Percentiles rank a stretch among this genome's conserved stretches.
These are phyloP conservation scores for Pittosporum tobira DNA, from an alignment of 129 eudicot species.

Conservation along the genomic window DNA sequence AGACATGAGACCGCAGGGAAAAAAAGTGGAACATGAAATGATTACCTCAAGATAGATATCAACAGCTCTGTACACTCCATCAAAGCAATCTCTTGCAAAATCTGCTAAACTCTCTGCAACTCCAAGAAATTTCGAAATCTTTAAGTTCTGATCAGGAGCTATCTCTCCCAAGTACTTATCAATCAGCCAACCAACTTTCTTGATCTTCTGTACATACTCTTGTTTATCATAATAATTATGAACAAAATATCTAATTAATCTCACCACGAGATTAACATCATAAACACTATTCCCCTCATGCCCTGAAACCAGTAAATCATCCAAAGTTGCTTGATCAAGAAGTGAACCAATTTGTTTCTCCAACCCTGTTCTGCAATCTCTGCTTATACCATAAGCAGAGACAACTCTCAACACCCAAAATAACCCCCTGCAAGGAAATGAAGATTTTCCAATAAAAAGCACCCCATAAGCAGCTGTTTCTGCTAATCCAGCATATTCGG, in stretches of 20 bases:
- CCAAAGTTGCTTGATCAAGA: constrained; percentile 78
- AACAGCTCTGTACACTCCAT: constrained; percentile 82
- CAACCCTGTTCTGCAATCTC: constrained; percentile 41
- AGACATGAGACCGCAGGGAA: background rate
- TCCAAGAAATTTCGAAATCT: constrained; percentile 72
- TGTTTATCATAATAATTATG: constrained; percentile 17
- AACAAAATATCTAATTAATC: constrained; percentile 62
- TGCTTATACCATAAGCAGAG: constrained; percentile 49
- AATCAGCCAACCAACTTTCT: constrained; percentile 55
- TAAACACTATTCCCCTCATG: constrained; percentile 50
- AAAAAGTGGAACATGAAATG: background rate
- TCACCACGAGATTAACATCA: constrained; percentile 74
- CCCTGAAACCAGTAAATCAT: constrained; percentile 62
- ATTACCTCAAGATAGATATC: constrained; percentile 89
- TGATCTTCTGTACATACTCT: constrained; percentile 39
- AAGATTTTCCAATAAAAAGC: constrained; percentile 37
- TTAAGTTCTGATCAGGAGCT: constrained; percentile 76
- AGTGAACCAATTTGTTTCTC: constrained; percentile 67
- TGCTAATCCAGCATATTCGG: constrained; percentile 52
- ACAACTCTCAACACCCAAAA: constrained; percentile 70
- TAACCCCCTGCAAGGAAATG: constrained; percentile 73
- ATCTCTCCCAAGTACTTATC: constrained; percentile 82
- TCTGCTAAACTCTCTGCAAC: constrained; percentile 81
- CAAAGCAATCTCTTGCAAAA: constrained; percentile 80
- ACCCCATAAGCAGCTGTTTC: constrained; percentile 79